phyloP scores from a whole-genome alignment of 176 grass and related monocot species.

The Avena sativa region DNA sequence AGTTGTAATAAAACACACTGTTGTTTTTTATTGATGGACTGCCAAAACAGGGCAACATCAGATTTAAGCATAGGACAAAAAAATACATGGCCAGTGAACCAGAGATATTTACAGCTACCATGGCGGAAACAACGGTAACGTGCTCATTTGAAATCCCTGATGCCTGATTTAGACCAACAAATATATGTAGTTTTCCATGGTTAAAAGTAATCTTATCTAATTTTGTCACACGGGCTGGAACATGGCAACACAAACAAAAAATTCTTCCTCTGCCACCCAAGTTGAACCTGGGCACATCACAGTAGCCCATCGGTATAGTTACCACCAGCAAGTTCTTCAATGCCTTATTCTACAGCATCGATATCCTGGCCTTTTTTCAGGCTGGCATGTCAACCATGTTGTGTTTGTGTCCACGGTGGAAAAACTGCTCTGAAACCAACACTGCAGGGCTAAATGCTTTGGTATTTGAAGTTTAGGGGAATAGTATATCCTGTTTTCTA shows the following conservation, averaged over 20 bases:
- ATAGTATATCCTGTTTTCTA: background rate
- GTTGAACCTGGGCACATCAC: background rate
- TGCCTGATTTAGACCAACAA: constrained; percentile 22
- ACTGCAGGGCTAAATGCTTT: background rate
- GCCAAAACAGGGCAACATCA: constrained; percentile 42
- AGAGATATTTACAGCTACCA: constrained; percentile 28
- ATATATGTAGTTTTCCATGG: background rate
- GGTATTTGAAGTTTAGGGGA: background rate
- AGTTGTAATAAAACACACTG: constrained; percentile 80
- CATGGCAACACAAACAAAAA: background rate
- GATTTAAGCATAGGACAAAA: constrained; percentile 41
- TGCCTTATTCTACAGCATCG: background rate
- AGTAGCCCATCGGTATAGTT: background rate
- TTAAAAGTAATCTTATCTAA: background rate
- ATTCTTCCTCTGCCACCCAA: background rate
- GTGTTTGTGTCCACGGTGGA: background rate
- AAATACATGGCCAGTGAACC: constrained; percentile 5
- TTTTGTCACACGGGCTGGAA: background rate
- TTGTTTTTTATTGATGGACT: constrained; percentile 93
- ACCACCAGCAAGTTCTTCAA: background rate
- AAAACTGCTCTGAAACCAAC: background rate
- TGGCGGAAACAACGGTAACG: constrained; percentile 1
- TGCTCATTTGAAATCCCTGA: background rate
- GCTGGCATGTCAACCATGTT: background rate
- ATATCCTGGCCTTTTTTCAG: background rate